Base-by-base conservation (phyloP, 1,284 basidiomycete species). In the Ceratobasidium sp. region DNA sequence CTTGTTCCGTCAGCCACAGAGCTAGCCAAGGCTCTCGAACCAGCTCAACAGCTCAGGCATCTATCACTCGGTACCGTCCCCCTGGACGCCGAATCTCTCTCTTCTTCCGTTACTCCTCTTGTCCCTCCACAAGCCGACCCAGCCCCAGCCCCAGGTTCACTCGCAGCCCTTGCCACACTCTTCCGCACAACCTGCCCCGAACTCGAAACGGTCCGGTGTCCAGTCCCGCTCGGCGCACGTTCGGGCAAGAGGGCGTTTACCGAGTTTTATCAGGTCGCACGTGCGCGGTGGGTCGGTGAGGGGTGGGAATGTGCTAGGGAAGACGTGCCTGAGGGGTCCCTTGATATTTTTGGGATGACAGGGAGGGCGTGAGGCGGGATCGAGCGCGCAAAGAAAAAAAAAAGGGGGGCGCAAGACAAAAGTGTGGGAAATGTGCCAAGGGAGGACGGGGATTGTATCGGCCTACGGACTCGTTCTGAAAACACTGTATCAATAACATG, bases 201-300 rank as follows among this genome's bases (percentile, higher is more conserved):
- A 30, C 54, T 73, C 18, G 50, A 62, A 8, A 16, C 57, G 38
- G 60, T 73, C 54, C 55, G 69, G n/a, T 73, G 69, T 48, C 41
- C 60, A 8, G 23, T 35, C 8, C 69, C 69, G 5, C 33, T 48
- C 20, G 44, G 8, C 5, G 30, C 30, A 4, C 52, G 54, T 7
- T 23, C 54, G 38, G 54, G 69, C 8, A 62, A 54, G 20, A 73
- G 55, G 23, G 38, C 57, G 3, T 73, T 60, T n/a, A 30, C 54
- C 30, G 69, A 73, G 27, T 73, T 57, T 20, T 62, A 60, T 30
- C 55, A 62, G 38, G 27, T 60, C 20, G 57, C 55, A 48, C 30
- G 54, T 41, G 54, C 55, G 20, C 41, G 8, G 14, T 48, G 69
- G 55, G 5, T 14, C 10, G 8, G 18, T 4, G 41, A 20, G 16